Evolutionary conservation across 768 basidiomycete species (phyloP).

Genomic region (Tulasnella sp.): DNA sequence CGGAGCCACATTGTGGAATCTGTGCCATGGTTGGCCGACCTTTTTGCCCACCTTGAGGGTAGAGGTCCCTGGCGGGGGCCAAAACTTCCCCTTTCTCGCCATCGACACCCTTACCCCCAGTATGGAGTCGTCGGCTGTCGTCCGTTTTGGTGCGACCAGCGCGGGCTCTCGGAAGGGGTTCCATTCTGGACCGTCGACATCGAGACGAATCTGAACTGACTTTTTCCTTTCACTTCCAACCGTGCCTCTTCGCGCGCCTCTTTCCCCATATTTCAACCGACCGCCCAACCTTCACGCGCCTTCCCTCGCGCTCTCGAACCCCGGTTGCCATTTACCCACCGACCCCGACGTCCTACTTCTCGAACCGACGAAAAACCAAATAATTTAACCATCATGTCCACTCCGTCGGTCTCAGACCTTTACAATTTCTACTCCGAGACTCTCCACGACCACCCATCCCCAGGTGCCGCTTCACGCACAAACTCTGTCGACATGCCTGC

Average conservation of each 20-base stretch:
- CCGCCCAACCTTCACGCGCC: not conserved
- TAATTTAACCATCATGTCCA: not conserved
- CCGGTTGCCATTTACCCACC: slow-evolving; percentile 1
- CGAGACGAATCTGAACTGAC: not conserved
- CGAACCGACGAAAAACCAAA: too few species aligned
- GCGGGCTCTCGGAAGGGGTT: not conserved
- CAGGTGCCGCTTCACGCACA: not conserved
- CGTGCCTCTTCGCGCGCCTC: slow-evolving; percentile 4
- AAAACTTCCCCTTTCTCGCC: not conserved
- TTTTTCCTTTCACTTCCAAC: not conserved
- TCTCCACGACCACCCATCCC: not conserved
- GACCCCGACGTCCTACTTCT: not conserved
- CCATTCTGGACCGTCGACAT: not conserved
- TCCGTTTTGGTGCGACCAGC: not conserved
- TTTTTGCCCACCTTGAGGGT: not conserved
- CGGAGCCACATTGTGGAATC: not conserved
- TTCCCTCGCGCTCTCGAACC: not conserved
- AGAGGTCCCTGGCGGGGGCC: not conserved
- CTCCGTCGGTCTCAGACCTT: not conserved
- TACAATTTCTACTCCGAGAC: slow-evolving; percentile 17
- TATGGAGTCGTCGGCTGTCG: not conserved
- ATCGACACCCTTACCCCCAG: not conserved
- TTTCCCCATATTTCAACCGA: not conserved
- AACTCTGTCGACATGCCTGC: not conserved
- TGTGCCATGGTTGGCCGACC: not conserved